Conservation (phyloP, 2,329 filamentous ascomycete genomes). For the Penicillium sp. region DNA sequence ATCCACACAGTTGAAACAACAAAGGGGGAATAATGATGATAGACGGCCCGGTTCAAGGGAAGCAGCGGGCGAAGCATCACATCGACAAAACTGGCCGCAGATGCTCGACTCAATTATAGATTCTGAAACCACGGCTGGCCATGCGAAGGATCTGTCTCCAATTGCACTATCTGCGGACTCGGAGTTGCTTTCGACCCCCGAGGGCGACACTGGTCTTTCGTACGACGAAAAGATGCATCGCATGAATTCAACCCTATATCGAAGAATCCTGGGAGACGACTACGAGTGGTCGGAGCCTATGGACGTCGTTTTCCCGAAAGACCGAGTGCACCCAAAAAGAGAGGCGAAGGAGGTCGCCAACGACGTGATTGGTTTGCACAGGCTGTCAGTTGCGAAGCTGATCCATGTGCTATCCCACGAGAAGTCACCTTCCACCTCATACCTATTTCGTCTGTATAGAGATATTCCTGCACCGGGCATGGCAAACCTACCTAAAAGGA, state of each 20-base stretch:
- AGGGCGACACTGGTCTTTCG: constrained; percentile 20
- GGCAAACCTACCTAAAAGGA: constrained; percentile 53
- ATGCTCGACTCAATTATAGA: constrained; percentile 17
- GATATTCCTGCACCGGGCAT: constrained; percentile 61
- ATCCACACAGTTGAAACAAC: constrained; percentile 8
- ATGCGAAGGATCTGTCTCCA: constrained; percentile 5
- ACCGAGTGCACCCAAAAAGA: constrained; percentile 4
- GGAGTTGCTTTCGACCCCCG: background rate
- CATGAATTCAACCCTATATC: constrained; percentile 35
- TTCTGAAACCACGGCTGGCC: background rate
- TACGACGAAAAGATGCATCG: constrained; percentile 29
- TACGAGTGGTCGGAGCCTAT: constrained; percentile 36
- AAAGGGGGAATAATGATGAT: constrained; percentile 12
- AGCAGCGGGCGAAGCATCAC: constrained; percentile 15
- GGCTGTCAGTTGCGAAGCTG: constrained; percentile 46
- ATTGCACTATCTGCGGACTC: constrained; percentile 1
- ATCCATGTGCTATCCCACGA: constrained; percentile 53
- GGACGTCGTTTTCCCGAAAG: constrained; percentile 45
- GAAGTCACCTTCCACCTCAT: constrained; percentile 51
- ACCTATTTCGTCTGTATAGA: constrained; percentile 61
- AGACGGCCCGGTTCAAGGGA: constrained; percentile 18
- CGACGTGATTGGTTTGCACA: constrained; percentile 41
- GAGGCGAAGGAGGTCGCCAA: constrained; percentile 7
- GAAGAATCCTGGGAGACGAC: constrained; percentile 28
- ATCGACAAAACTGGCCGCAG: constrained; percentile 13